phyloP scores from a whole-genome alignment of 768 basidiomycete genomes.

The Favolaschia claudopus region DNA sequence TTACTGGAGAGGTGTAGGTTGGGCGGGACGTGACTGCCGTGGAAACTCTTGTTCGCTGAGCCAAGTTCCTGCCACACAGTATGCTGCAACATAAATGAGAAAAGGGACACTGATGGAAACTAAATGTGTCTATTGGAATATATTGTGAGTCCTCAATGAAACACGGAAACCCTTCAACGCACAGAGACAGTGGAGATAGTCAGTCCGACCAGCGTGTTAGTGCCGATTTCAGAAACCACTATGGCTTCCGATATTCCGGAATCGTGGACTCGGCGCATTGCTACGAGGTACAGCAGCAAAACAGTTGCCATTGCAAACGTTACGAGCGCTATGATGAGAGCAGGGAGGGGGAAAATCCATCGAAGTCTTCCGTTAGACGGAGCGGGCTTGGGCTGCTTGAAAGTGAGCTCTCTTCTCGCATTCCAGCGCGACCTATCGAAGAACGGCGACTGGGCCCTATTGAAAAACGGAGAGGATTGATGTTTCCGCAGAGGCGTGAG shows the following conservation, averaged over 20 bases:
- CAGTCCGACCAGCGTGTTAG: constrained; percentile 15
- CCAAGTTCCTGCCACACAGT: constrained; percentile 26
- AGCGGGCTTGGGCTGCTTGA: constrained; percentile 6
- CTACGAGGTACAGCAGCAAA: constrained; percentile 19
- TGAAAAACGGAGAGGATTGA: constrained; percentile 5
- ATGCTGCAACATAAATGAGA: constrained; percentile 21
- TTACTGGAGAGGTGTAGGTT: constrained; percentile 25
- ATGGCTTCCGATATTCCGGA: background rate
- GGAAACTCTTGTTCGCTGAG: constrained; percentile 22
- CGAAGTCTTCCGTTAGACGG: constrained; percentile 8
- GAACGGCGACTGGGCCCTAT: no score
- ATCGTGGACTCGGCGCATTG: constrained; percentile 2
- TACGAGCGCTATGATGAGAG: constrained; percentile 16
- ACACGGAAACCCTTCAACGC: constrained; percentile 4
- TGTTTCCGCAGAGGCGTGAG: constrained; percentile 26
- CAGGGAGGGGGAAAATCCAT: constrained; percentile 20
- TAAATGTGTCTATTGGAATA: constrained; percentile 14
- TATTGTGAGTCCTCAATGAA: background rate
- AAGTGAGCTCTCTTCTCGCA: constrained; percentile 9
- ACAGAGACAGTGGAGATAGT: constrained; percentile 24
- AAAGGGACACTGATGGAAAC: constrained; percentile 22
- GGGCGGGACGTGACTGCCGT: constrained; percentile 1
- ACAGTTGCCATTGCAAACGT: constrained; percentile 14
- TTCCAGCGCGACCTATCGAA: constrained; percentile 7
- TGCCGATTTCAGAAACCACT: constrained; percentile 2